These are phyloP conservation scores for Teratosphaeria nubilosa DNA, from an alignment of 2,329 filamentous ascomycete genomes.

Conservation along the genomic window DNA sequence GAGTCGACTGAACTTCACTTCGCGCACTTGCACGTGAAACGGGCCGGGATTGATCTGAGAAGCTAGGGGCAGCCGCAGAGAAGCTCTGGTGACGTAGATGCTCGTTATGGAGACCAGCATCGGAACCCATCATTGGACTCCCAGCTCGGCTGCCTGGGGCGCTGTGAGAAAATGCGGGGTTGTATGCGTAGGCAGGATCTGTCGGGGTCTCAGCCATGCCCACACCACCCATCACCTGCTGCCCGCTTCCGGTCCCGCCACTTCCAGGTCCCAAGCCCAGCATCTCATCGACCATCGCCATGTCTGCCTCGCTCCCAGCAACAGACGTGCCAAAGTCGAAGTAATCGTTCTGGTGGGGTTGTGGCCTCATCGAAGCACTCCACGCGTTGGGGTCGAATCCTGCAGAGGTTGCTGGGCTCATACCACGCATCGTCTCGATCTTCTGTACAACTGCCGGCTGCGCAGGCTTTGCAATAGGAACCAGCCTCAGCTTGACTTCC, in stretches of 20 bases:
- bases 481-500: constrained; percentile 83
- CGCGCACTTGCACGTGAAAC: constrained; percentile 23
- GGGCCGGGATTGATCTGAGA: constrained; percentile 23
- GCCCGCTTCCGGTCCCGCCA: constrained; percentile 11
- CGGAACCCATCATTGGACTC: constrained; percentile 35
- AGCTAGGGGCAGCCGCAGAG: constrained; percentile 15
- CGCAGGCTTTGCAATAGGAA: constrained; percentile 58
- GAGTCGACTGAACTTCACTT: constrained; percentile 22
- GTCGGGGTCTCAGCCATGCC: constrained; percentile 24
- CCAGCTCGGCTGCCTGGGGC: constrained; percentile 32
- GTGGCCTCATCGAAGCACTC: constrained; percentile 63
- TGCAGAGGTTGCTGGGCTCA: constrained; percentile 47
- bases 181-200: constrained; percentile 16
- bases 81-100: constrained; percentile 26
- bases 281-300: constrained; percentile 21
- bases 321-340: constrained; percentile 15
- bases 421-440: constrained; percentile 50
- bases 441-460: constrained; percentile 52
- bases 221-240: constrained; percentile 15
- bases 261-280: constrained; percentile 17
- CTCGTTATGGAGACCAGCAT: constrained; percentile 24
- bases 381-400: constrained; percentile 65
- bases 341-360: constrained; percentile 16
- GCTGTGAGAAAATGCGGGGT: constrained; percentile 28
- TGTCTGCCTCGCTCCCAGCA: constrained; percentile 10